Percentiles rank a stretch among this genome's conserved stretches.
Evolutionary conservation across 495 filamentous ascomycete genomes (phyloP).

Genomic region (Aspergillus bertholletiae): DNA sequence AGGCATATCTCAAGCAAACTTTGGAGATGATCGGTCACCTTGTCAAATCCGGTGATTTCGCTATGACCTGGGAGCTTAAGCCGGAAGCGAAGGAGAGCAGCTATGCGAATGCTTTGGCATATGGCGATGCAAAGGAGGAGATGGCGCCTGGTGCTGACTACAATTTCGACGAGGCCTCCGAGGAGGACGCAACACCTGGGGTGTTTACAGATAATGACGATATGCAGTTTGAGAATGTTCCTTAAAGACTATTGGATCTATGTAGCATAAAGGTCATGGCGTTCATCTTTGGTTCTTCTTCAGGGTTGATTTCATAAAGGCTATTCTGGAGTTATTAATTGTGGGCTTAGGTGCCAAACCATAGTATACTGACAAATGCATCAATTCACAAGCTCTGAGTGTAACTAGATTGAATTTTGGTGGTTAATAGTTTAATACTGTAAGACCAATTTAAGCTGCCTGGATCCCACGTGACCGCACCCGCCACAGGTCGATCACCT

Average conservation of each 20-base stretch:
- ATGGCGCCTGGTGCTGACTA: slow-evolving; percentile 40
- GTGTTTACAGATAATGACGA: slow-evolving; percentile 60
- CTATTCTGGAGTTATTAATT: slow-evolving; percentile 4
- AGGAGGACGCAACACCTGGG: slow-evolving; percentile 43
- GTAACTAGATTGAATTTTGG: neutral
- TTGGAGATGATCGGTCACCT: slow-evolving; percentile 78
- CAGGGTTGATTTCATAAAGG: slow-evolving; percentile 8
- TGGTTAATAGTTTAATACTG: neutral
- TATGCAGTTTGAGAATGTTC: slow-evolving; percentile 72
- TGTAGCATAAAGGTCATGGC: slow-evolving; percentile 28
- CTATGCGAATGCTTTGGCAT: slow-evolving; percentile 37
- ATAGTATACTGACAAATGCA: neutral
- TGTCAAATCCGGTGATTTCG: slow-evolving; percentile 74
- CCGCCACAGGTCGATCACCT: slow-evolving; percentile 2
- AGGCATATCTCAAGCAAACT: slow-evolving; percentile 83
- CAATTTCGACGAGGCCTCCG: slow-evolving; percentile 40
- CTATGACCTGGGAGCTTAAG: slow-evolving; percentile 79
- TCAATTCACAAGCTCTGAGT: neutral
- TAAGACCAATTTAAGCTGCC: neutral
- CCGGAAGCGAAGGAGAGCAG: slow-evolving; percentile 62
- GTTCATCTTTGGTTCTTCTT: slow-evolving; percentile 11
- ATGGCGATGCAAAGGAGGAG: slow-evolving; percentile 43
- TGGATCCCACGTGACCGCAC: neutral
- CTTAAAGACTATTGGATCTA: slow-evolving; percentile 19
- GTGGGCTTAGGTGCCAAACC: slow-evolving; percentile 2